These are phyloP conservation scores for Talaromyces adpressus DNA, from an alignment of 495 filamentous ascomycete genomes.

Conservation along the genomic window DNA sequence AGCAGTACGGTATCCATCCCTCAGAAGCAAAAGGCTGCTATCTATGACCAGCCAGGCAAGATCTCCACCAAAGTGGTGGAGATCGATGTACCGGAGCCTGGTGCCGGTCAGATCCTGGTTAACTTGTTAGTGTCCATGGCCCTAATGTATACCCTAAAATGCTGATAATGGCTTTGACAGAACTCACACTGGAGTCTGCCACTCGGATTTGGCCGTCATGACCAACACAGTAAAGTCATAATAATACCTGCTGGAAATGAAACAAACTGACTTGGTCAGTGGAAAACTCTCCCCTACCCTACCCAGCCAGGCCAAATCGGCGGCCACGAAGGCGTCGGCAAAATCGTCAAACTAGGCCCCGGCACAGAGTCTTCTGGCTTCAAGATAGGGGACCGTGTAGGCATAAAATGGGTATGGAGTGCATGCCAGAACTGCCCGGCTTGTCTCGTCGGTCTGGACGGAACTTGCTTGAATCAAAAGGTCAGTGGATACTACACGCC, in stretches of 20 bases:
- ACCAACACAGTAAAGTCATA: conserved; percentile 45
- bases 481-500: conserved; percentile 50
- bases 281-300: conserved; percentile 51
- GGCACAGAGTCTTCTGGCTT: conserved; percentile 41
- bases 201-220: conserved; percentile 60
- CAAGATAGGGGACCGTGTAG: conserved; percentile 61
- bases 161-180: no score
- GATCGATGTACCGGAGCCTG: conserved; percentile 59
- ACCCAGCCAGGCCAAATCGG: conserved; percentile 60
- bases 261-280: conserved; percentile 20
- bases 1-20: conserved; percentile 35
- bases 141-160: no score
- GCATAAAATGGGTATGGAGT: conserved; percentile 49
- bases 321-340: conserved; percentile 56
- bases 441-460: conserved; percentile 53
- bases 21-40: conserved; percentile 56
- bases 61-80: conserved; percentile 63
- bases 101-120: conserved; percentile 56
- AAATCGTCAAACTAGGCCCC: conserved; percentile 53
- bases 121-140: conserved; percentile 57
- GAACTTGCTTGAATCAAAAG: conserved; percentile 50
- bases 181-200: conserved; percentile 65
- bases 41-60: conserved; percentile 64
- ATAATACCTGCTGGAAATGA: no score
- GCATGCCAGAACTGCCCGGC: conserved; percentile 46